These are phyloP conservation scores for Gyromitra esculenta DNA, from an alignment of 2,329 filamentous ascomycete genomes.

Conservation along the genomic window DNA sequence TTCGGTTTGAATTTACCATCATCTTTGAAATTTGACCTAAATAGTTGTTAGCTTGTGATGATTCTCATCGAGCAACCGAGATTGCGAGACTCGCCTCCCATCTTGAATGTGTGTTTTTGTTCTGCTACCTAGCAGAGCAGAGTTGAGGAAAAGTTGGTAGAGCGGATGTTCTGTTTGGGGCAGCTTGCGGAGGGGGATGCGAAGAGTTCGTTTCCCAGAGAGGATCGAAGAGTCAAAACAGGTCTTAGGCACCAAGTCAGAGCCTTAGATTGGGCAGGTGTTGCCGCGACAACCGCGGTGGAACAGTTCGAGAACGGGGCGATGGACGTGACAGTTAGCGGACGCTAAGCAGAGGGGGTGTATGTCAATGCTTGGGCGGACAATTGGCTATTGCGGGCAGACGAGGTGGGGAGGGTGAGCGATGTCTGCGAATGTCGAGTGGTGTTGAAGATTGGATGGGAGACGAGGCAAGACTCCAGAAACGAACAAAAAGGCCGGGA, in stretches of 20 bases:
- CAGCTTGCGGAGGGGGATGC: conserved; percentile 10
- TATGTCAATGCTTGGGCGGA: conserved; percentile 36
- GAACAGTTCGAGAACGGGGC: conserved; percentile 33
- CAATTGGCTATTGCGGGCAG: conserved; percentile 48
- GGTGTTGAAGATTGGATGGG: conserved; percentile 51
- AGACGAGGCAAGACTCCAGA: conserved; percentile 46
- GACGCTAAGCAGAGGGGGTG: conserved; percentile 31
- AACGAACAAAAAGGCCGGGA: conserved; percentile 52
- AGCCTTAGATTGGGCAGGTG: conserved; percentile 35
- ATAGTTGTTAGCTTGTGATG: conserved; percentile 41
- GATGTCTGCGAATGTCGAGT: conserved; percentile 41
- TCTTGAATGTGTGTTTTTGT: conserved; percentile 34
- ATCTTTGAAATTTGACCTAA: conserved; percentile 53
- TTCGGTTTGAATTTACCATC: conserved; percentile 39
- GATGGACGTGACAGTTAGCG: conserved; percentile 41
- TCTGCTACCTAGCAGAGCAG: conserved; percentile 29
- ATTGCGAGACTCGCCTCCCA: conserved; percentile 42
- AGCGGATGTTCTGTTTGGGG: conserved; percentile 23
- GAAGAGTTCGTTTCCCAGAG: conserved; percentile 41
- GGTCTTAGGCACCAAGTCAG: conserved; percentile 42
- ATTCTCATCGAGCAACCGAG: conserved; percentile 19
- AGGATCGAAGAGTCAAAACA: conserved; percentile 46
- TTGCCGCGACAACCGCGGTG: conserved; percentile 48
- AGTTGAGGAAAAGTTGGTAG: conserved; percentile 10
- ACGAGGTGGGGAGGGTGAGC: conserved; percentile 40